phyloP scores from a whole-genome alignment of 306 rosid species.

The Parietaria judaica region DNA sequence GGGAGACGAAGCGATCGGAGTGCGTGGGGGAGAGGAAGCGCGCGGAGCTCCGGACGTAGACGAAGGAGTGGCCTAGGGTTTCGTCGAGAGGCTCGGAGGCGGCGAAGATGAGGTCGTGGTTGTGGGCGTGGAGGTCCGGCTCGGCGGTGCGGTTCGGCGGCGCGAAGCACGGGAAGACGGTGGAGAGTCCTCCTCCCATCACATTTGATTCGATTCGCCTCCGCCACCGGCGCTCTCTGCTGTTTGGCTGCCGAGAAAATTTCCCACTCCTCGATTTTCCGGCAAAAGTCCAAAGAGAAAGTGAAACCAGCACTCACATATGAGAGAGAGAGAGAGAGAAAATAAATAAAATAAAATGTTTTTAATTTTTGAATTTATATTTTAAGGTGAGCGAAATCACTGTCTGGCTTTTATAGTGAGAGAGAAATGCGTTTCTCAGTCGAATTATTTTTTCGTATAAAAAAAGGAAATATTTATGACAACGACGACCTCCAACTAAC shows the following conservation, averaged over 20 bases:
- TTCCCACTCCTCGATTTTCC: constrained; percentile 23
- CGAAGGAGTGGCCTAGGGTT: constrained; percentile 98
- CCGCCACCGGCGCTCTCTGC: constrained; percentile 12
- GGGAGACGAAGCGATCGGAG: constrained; percentile 83
- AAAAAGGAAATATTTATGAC: neutral
- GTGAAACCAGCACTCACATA: neutral
- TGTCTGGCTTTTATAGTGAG: constrained; percentile 19
- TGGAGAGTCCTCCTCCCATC: constrained; percentile 88
- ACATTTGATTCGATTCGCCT: constrained; percentile 49
- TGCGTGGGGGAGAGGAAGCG: constrained; percentile 71
- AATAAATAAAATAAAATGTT: constrained; percentile 15
- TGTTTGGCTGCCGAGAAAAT: constrained; percentile 32
- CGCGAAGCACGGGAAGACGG: constrained; percentile 54
- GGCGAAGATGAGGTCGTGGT: constrained; percentile 37
- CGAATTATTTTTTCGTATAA: neutral
- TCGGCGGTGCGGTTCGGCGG: constrained; percentile 39
- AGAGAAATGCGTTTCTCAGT: constrained; percentile 2
- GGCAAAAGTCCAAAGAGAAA: constrained; percentile 28
- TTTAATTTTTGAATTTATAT: neutral
- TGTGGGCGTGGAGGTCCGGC: constrained; percentile 18
- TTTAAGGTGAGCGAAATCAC: constrained; percentile 21
- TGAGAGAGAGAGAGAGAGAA: constrained; percentile 11
- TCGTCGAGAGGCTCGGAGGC: constrained; percentile 63
- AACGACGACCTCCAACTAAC: neutral
- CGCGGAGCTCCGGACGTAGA: constrained; percentile 78